Evolutionary conservation across 768 basidiomycete species (phyloP), one percentile per base, ranked within the genome.

Genomic region (Termitomyces sp.): DNA sequence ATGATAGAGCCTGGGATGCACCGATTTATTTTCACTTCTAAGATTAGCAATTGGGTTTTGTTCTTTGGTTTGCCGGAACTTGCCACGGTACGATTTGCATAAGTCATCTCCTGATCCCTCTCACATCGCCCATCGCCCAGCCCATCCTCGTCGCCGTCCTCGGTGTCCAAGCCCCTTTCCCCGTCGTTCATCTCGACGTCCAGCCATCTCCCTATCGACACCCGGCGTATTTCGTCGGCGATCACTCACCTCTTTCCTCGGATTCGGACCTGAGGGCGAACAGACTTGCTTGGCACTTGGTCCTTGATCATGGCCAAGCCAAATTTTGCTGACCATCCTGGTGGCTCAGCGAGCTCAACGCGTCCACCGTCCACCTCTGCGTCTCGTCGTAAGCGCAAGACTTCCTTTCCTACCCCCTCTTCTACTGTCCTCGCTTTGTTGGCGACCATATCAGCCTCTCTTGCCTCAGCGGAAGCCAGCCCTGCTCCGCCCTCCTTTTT

Each of bases 401-500:
- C 56, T 40, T 28, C 68, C 54, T 61, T 58, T 6, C 49, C 63
- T 23, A 62, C 67, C 5, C 83, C 84, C 27, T 85, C 85, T 39
- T 65, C 79, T 0, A 70, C 75, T 16, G 59, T 85, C 56, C 75
- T 87, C 59, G 77, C 83, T 2, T 67, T 83, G 48, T 76, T 88
- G 40, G 83, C 84, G 25, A 71, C 80, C 64, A 70, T 87, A 59
- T 82, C 76, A 7, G 70, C 80, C 5, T 70, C 80, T 11, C 69
- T 78, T n/a, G 64, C 76, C 27, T 58, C 73, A 3, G 81, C 70
- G 40, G 69, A 77, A 63, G 80, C 75, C 46, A 74, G 74, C 56
- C 84, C 85, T 8, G 68, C 74, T 23, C 83, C 84, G 1, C 83
- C 79, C n/a, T 60, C 76, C 52, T 88, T 88, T 61, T 77, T 86